Evolutionary conservation across 768 basidiomycete genomes (phyloP).

Genomic region (Agaricus bisporus): DNA sequence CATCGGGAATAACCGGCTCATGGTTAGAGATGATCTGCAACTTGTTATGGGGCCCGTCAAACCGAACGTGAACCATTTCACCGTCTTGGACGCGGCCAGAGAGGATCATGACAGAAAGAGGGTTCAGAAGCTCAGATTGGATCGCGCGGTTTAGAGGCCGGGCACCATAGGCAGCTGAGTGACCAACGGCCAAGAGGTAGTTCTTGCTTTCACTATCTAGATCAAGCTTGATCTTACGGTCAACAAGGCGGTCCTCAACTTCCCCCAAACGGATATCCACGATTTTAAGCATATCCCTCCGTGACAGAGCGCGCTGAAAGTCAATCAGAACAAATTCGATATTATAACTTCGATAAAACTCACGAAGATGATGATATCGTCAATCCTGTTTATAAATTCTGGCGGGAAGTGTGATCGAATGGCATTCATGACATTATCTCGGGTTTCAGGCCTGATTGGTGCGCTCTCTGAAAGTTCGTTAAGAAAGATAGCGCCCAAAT

Average conservation of each 20-base stretch:
- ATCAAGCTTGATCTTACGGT: constrained; percentile 75
- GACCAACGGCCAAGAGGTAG: constrained; percentile 70
- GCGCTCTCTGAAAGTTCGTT: constrained; percentile 67
- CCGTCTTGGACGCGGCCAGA: constrained; percentile 78
- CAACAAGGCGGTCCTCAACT: constrained; percentile 72
- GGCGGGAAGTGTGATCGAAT: constrained; percentile 87
- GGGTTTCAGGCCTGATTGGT: constrained; percentile 53
- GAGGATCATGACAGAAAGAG: constrained; percentile 79
- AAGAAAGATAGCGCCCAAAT: constrained; percentile 74
- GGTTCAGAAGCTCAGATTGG: constrained; percentile 89
- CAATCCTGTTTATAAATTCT: constrained; percentile 88
- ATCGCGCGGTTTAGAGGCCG: constrained; percentile 89
- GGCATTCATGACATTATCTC: constrained; percentile 66
- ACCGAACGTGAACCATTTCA: constrained; percentile 68
- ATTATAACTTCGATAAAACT: constrained; percentile 24
- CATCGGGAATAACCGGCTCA: constrained; percentile 41
- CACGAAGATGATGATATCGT: constrained; percentile 78
- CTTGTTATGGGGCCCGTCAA: constrained; percentile 79
- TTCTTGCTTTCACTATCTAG: constrained; percentile 73
- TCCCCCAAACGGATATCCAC: constrained; percentile 87
- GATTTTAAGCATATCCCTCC: constrained; percentile 71
- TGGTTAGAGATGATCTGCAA: constrained; percentile 82
- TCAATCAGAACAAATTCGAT: constrained; percentile 23
- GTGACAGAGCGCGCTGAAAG: constrained; percentile 71
- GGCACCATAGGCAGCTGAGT: constrained; percentile 83